Percentiles rank a stretch among this genome's conserved stretches.
Evolutionary conservation across 352 stramenopile species (phyloP).

Genomic region (Pythium apleroticum): DNA sequence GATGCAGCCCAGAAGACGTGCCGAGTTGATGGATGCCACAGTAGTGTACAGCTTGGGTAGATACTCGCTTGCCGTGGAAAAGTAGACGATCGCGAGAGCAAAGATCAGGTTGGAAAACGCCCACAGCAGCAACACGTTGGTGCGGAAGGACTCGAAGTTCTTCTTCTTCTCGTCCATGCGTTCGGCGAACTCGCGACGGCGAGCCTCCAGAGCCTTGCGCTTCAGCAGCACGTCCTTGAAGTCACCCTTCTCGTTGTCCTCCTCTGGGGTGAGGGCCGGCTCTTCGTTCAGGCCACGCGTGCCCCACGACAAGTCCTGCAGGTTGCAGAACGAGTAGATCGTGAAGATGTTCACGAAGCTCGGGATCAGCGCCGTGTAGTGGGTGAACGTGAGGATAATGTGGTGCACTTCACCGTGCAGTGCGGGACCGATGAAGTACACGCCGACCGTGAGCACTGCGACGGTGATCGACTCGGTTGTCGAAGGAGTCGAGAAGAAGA

Average conservation of each 20-base stretch:
- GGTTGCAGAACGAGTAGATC: slow-evolving; percentile 90
- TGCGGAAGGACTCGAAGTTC: slow-evolving; percentile 82
- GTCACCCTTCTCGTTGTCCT: slow-evolving; percentile 74
- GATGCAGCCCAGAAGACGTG: slow-evolving; percentile 61
- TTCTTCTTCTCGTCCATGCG: slow-evolving; percentile 70
- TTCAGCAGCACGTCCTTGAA: slow-evolving; percentile 86
- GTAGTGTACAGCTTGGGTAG: slow-evolving; percentile 73
- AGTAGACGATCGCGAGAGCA: slow-evolving; percentile 70
- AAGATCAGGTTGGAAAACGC: slow-evolving; percentile 83
- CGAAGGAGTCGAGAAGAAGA: slow-evolving; percentile 70
- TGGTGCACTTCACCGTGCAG: slow-evolving; percentile 81
- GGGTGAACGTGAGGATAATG: slow-evolving; percentile 84
- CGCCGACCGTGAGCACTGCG: slow-evolving; percentile 65
- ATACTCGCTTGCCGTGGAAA: slow-evolving; percentile 52
- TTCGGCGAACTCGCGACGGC: slow-evolving; percentile 52
- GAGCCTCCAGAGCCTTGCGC: slow-evolving; percentile 68
- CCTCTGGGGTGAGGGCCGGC: slow-evolving; percentile 36
- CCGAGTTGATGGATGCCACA: slow-evolving; percentile 69
- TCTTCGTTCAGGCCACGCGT: slow-evolving; percentile 73
- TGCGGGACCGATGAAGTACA: slow-evolving; percentile 84
- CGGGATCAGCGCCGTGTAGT: slow-evolving; percentile 86
- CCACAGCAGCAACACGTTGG: slow-evolving; percentile 80
- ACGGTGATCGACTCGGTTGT: slow-evolving; percentile 56
- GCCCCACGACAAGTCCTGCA: slow-evolving; percentile 87
- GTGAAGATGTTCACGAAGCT: slow-evolving; percentile 90